Conservation (phyloP, 179 eudicot genomes). For the Silene noctiflora region DNA sequence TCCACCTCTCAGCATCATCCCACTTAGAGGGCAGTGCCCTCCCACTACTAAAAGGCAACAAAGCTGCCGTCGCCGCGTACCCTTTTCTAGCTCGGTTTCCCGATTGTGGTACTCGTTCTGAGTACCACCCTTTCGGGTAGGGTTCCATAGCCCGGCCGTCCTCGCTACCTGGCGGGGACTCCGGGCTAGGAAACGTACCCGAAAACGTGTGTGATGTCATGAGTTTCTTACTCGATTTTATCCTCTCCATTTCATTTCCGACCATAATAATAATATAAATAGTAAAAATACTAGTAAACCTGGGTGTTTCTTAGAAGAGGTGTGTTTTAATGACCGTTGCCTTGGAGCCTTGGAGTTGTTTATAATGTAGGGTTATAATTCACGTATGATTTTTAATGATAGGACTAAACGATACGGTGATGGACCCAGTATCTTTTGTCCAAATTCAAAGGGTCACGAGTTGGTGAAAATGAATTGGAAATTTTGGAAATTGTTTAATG, state of each 20-base stretch:
- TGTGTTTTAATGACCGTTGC: background rate
- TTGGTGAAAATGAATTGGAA: conserved; percentile 16
- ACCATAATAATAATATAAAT: background rate
- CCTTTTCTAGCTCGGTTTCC: conserved; percentile 24
- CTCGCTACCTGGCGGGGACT: conserved; percentile 20
- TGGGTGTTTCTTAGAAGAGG: background rate
- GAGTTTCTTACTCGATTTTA: conserved; percentile 8
- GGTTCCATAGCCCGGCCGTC: conserved; percentile 16
- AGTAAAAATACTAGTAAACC: background rate
- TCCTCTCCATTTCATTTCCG: background rate
- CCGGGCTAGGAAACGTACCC: conserved; percentile 28
- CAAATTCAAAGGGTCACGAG: conserved; percentile 26
- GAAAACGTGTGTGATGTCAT: conserved; percentile 17
- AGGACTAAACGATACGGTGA: conserved; percentile 13
- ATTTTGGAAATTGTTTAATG: background rate
- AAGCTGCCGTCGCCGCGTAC: conserved; percentile 31
- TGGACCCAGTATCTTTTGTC: conserved; percentile 21
- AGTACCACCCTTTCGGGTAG: conserved; percentile 53
- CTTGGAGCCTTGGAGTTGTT: background rate
- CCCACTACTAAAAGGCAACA: conserved; percentile 49
- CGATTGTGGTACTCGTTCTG: conserved; percentile 55
- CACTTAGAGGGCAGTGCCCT: conserved; percentile 54
- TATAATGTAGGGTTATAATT: conserved; percentile 1
- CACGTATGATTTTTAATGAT: background rate
- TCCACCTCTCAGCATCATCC: conserved; percentile 70